Base-by-base conservation (phyloP, 345 rosid species). In the Passiflora organensis region DNA sequence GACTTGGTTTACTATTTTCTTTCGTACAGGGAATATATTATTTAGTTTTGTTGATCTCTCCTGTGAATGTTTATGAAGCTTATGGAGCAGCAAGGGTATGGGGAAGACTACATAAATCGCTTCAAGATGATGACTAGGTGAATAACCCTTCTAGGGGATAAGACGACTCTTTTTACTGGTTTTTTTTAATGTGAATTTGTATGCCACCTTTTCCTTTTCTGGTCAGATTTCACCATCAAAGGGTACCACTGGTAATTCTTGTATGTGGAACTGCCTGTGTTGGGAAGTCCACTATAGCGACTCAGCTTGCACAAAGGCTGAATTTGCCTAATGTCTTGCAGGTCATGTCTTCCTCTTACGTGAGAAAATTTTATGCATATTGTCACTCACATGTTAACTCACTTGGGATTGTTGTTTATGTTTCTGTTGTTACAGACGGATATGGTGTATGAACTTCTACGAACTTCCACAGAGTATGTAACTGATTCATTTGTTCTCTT, bases 81-180 rank as follows among this genome's bases (percentile, higher is more conserved):
- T 53, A 91, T 91, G 98, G 83, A 78, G 67, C 83, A 95, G 17
- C 82, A 95, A 0, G 96, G 94, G 14, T 91, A 79, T 63, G 96
- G 95, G 20, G 85, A 91, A 55, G 96, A 89, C 50, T 91, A 82
- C 52, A 83, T 86, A 44, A 89, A 74, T 54, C 86, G 94, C 16
- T 91, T 88, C 80, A 91, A 84, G 66, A 91, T 91, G 98, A 91
- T 91, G 96, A 91, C 98, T 11, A 88, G 91, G 96, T 88, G 51
- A n/a, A n/a, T n/a, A n/a, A n/a, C n/a, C n/a, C n/a, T n/a, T n/a
- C n/a, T n/a, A n/a, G n/a, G n/a, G n/a, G n/a, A n/a, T n/a, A n/a
- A n/a, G n/a, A n/a, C n/a, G n/a, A n/a, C n/a, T n/a, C n/a, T n/a
- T n/a, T n/a, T n/a, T n/a, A n/a, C n/a, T n/a, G n/a, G n/a, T n/a